A percentile compares a stretch with the other conserved stretches of the same genome.
phyloP scores from a whole-genome alignment of 2,329 filamentous ascomycete genomes.

The Amesomyces nigricolor region DNA sequence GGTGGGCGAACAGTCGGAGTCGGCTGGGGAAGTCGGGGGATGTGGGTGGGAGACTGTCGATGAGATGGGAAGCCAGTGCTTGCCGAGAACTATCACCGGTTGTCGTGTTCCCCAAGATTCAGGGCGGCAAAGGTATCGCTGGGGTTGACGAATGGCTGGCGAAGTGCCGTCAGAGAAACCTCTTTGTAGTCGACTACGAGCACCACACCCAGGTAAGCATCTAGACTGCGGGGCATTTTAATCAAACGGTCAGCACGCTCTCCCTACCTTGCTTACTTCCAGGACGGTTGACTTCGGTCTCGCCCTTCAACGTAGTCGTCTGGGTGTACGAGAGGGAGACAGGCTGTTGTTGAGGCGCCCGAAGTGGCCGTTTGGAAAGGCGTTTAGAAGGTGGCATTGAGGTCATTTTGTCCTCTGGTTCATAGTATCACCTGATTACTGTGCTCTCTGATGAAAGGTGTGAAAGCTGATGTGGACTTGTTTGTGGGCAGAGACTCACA shows the following conservation, averaged over 20 bases:
- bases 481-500: too few relatives aligned
- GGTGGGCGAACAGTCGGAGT: too few relatives aligned
- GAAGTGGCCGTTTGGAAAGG: constrained; percentile 14
- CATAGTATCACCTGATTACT: too few relatives aligned
- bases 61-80: too few relatives aligned
- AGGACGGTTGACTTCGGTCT: constrained; percentile 4
- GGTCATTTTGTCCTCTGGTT: background rate
- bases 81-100: background rate
- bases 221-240: too few relatives aligned
- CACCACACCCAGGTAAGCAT: too few relatives aligned
- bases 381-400: background rate
- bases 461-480: too few relatives aligned
- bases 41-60: background rate
- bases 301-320: constrained; percentile 10
- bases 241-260: background rate
- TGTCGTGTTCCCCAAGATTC: background rate
- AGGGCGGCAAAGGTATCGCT: constrained; percentile 12
- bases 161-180: constrained; percentile 12
- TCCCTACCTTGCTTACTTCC: constrained; percentile 9
- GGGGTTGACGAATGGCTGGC: constrained; percentile 22
- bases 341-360: background rate
- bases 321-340: constrained; percentile 5
- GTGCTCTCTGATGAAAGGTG: too few relatives aligned
- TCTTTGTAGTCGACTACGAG: constrained; percentile 5
- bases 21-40: background rate